Evolutionary conservation across 176 grass and related monocot genomes (phyloP), one percentile per base, ranked within the genome.

Genomic region (Ananas comosus): DNA sequence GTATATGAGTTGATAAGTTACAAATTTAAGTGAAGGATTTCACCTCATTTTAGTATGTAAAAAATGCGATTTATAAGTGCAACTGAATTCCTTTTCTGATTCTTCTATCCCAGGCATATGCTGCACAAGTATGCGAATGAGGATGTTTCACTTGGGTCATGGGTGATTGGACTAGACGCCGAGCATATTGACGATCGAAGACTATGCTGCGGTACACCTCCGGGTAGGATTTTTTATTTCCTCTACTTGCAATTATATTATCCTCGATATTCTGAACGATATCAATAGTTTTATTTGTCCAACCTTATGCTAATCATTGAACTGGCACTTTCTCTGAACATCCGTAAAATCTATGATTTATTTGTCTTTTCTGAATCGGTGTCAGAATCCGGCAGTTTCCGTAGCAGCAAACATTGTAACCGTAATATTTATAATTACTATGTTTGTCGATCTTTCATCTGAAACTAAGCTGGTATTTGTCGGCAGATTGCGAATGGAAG

Each of bases 91-190:
- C 33, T 42, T 42, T 42, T 61, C 59, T 68, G 6, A 73, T 78
- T 68, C 14, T 67, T 51, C 76, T 12, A 10, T 70, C 12, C 11
- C 29, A 96, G 92, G 64, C 88, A 88, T 72, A 85, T 96, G 25
- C 76, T 96, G 68, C 92, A 91, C 69, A 91, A 86, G 70, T 96
- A 82, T 69, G 78, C 73, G 68, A 96, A 96, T 6, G 92, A 96
- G 75, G 92, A 96, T 86, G 92, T 96, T 48, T 91, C 92, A 67
- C 65, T 96, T 29, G 92, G 92, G 42, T 63, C 92, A 51, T 96
- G 92, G 92, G 76, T 96, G 1, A 67, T 96, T 69, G 92, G 92
- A 42, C 51, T 96, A 84, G 92, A 96, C 72, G 92, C 84, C 67
- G 88, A 91, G 68, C 88, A 96, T 79, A 91, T 91, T 77, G 92